Base-by-base conservation (phyloP, 305 asterid species). In the Solanum aculeatissimum region DNA sequence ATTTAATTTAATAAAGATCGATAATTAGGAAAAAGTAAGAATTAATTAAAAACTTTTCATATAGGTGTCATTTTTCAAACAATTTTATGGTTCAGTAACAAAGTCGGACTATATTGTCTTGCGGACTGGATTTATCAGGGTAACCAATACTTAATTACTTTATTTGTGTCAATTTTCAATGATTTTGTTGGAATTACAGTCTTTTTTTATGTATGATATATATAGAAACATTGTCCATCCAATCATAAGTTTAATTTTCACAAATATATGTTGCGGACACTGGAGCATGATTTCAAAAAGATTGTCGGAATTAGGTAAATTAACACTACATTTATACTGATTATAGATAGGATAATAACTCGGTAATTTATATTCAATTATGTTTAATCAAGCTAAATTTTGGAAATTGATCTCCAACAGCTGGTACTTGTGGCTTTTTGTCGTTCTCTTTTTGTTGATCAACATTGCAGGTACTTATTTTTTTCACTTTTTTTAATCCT, bases 391-490 rank as follows among this genome's bases (percentile, higher is more conserved):
- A 19, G 38, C 51, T 80, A 85, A 87, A 72, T 43, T 10, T 57
- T 58, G 71, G 68, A 83, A 79, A 83, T 14, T 86, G 53, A 55
- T 85, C 84, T 84, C 86, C 42, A 58, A 80, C 97, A 97, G 99
- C 88, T 91, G 96, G 95, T 92, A 90, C 90, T 86, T 97, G 85
- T 97, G 99, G 99, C 77, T 94, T 75, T 97, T 97, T 87, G 97
- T 92, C 72, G 91, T 97, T 60, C 40, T 93, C 83, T 95, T 95
- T 90, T 88, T 97, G 92, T 91, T 97, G 72, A 65, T 95, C 77
- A 92, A 97, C 90, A 87, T 95, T 49, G 92, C 94, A 89, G 98
- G 99, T 95, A 92, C 12, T 60, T 12, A 6, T 9, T 82, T 18
- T 62, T 5, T 68, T 57, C 40, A 68, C 35, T 40, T 1, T 25